A percentile compares a stretch with the other conserved stretches of the same genome.
These are phyloP conservation scores for Penicillium verhagenii DNA, from an alignment of 495 filamentous ascomycete genomes.

Conservation along the genomic window DNA sequence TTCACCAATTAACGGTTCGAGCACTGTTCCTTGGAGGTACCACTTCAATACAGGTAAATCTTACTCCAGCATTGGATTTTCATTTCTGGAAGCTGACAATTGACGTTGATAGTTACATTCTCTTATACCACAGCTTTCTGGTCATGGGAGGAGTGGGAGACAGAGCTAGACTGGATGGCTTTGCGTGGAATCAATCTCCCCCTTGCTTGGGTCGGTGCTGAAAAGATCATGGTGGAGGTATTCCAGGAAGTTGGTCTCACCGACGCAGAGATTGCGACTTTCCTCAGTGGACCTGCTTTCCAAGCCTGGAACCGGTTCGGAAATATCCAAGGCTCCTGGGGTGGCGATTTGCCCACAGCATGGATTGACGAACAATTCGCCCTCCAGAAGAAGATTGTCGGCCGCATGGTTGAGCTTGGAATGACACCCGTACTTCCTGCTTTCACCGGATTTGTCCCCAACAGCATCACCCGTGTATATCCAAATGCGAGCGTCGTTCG, in stretches of 20 bases:
- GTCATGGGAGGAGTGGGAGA: constrained; percentile 55
- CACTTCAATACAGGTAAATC: constrained; percentile 48
- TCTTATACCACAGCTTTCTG: constrained; percentile 55
- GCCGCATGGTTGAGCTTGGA: constrained; percentile 51
- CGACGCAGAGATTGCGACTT: constrained; percentile 42
- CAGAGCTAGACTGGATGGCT: constrained; percentile 55
- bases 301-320: constrained; percentile 58
- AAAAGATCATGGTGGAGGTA: constrained; percentile 51
- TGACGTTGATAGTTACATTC: constrained; percentile 43
- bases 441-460: constrained; percentile 51
- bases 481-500: constrained; percentile 48
- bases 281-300: constrained; percentile 52
- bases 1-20: constrained; percentile 19
- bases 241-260: constrained; percentile 49
- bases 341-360: constrained; percentile 37
- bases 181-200: constrained; percentile 52
- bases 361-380: constrained; percentile 50
- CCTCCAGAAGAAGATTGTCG: constrained; percentile 48
- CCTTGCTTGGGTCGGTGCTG: constrained; percentile 53
- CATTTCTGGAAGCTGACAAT: not conserved
- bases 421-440: constrained; percentile 52
- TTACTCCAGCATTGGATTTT: not conserved
- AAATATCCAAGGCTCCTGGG: constrained; percentile 54
- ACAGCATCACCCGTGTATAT: constrained; percentile 36
- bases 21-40: constrained; percentile 53